phyloP scores from a whole-genome alignment of 2,329 filamentous ascomycete genomes.

The Epichloe festucae region DNA sequence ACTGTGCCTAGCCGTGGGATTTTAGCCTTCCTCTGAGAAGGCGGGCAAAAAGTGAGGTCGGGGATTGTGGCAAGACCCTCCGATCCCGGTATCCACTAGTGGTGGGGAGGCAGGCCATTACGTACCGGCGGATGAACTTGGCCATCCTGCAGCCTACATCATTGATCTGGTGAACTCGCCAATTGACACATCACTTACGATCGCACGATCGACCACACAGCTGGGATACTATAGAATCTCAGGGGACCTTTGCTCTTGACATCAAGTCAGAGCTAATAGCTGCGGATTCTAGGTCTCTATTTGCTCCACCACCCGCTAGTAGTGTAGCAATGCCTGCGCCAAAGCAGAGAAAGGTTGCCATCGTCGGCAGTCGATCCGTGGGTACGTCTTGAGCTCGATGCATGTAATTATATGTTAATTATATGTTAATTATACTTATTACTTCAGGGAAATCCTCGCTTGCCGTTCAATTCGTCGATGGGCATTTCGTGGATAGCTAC shows the following conservation, averaged over 20 bases:
- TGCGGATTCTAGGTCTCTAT: background rate
- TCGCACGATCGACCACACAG: background rate
- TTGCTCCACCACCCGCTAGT: background rate
- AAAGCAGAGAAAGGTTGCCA: conserved; percentile 90
- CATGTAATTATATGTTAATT: background rate
- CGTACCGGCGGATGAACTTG: background rate
- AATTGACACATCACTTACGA: background rate
- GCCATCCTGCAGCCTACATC: background rate
- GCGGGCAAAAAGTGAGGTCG: background rate
- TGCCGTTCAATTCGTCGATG: conserved; percentile 92
- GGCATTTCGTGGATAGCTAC: conserved; percentile 97
- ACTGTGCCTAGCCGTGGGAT: background rate
- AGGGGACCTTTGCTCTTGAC: background rate
- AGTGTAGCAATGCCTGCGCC: conserved; percentile 46
- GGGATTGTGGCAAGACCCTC: background rate
- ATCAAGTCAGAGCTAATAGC: background rate
- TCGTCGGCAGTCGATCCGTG: conserved; percentile 88
- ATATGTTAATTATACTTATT: background rate
- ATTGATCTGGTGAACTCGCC: background rate
- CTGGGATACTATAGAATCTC: background rate
- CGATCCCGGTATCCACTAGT: background rate
- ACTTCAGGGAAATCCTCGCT: conserved; percentile 83
- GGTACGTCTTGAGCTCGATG: conserved; percentile 24
- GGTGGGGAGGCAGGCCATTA: background rate
- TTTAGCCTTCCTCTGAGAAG: background rate